phyloP scores from a whole-genome alignment of 2,329 filamentous ascomycete genomes.

The Epichloe festucae region DNA sequence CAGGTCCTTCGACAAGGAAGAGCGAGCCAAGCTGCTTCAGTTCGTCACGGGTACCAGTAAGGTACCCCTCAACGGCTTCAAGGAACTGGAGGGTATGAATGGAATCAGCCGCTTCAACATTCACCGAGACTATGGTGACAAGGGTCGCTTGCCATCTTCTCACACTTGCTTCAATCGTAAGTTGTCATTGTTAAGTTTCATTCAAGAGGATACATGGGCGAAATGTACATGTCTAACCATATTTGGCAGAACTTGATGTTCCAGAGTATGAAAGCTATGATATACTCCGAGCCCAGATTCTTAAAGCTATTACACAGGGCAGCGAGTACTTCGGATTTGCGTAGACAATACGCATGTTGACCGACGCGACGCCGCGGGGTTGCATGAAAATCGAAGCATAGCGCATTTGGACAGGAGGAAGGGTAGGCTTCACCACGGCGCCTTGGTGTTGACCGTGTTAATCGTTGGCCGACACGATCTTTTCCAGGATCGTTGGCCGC shows the following conservation, averaged over 20 bases:
- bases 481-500: neutral
- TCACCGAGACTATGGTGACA: slow-evolving; percentile 92
- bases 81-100: slow-evolving; percentile 98
- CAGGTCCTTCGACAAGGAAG: slow-evolving; percentile 96
- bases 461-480: neutral
- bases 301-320: slow-evolving; percentile 94
- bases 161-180: slow-evolving; percentile 99
- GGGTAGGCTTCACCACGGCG: slow-evolving; percentile 2
- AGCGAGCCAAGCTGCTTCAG: slow-evolving; percentile 89
- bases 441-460: slow-evolving; percentile 3
- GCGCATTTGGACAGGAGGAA: neutral
- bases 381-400: neutral
- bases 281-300: slow-evolving; percentile 68
- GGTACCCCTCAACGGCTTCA: slow-evolving; percentile 96
- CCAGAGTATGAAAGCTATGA: slow-evolving; percentile 98
- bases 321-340: slow-evolving; percentile 98
- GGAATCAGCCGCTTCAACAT: slow-evolving; percentile 97
- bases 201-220: neutral
- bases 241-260: slow-evolving; percentile 74
- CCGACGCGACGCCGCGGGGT: neutral
- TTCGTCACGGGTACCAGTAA: slow-evolving; percentile 98
- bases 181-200: slow-evolving; percentile 30
- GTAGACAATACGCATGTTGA: slow-evolving; percentile 31
- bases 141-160: slow-evolving; percentile 86
- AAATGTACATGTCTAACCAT: neutral